Evolutionary conservation across 2,329 filamentous ascomycete genomes (phyloP).

Genomic region (Aspergillus cejpii): DNA sequence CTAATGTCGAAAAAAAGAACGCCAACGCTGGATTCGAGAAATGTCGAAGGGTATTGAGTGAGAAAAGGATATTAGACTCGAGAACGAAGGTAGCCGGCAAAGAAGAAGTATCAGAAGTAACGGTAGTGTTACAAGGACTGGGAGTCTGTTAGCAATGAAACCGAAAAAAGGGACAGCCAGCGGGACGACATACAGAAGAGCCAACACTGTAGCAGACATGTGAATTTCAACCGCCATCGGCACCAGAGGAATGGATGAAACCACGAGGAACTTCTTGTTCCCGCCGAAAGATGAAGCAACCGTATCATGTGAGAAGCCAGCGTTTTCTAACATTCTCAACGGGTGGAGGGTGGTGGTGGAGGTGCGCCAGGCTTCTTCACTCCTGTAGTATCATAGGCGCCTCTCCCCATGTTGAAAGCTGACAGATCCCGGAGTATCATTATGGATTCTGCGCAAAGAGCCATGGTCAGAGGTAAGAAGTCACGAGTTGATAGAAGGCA

Average conservation of each 20-base stretch:
- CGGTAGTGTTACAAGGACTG: slow-evolving; percentile 31
- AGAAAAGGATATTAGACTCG: slow-evolving; percentile 26
- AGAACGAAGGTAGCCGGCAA: slow-evolving; percentile 17
- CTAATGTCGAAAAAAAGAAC: slow-evolving; percentile 22
- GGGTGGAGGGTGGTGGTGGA: slow-evolving; percentile 37
- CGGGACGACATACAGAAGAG: slow-evolving; percentile 16
- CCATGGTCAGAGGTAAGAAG: slow-evolving; percentile 26
- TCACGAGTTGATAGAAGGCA: neutral
- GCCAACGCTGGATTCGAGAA: slow-evolving; percentile 20
- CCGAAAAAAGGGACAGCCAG: slow-evolving; percentile 18
- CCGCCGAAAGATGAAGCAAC: slow-evolving; percentile 12
- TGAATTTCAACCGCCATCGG: slow-evolving; percentile 24
- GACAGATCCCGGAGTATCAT: slow-evolving; percentile 40
- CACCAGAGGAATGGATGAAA: slow-evolving; percentile 17
- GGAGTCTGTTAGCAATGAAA: slow-evolving; percentile 17
- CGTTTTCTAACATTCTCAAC: slow-evolving; percentile 16
- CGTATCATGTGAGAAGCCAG: slow-evolving; percentile 16
- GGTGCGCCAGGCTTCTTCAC: slow-evolving; percentile 44
- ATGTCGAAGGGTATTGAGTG: slow-evolving; percentile 21
- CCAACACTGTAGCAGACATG: slow-evolving; percentile 23
- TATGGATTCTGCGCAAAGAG: slow-evolving; percentile 26
- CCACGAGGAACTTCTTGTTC: slow-evolving; percentile 20
- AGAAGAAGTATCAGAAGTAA: slow-evolving; percentile 15
- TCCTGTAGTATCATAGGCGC: slow-evolving; percentile 48
- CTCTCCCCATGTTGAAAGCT: slow-evolving; percentile 46